A percentile compares a stretch with the other conserved stretches of the same genome.
Conservation (phyloP, 169 alveolate species). For the Perkinsus olseni region DNA sequence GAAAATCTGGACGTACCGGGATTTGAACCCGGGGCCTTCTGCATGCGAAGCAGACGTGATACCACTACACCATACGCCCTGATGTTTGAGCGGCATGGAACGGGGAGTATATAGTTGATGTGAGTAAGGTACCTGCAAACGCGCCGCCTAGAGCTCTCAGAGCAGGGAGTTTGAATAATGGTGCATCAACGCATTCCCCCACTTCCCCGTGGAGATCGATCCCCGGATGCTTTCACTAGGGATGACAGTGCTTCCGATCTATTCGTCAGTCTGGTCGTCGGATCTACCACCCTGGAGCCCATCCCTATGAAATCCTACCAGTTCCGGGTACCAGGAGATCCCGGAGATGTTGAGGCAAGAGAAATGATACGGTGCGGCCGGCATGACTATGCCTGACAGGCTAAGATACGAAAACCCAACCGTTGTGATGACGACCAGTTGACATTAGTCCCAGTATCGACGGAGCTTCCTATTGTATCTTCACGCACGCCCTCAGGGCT, state of each 20-base stretch:
- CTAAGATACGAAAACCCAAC: neutral
- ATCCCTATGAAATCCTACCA: neutral
- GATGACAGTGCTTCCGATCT: neutral
- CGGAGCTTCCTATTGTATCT: neutral
- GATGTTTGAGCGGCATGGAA: neutral
- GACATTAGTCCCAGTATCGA: neutral
- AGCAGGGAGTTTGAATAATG: no score
- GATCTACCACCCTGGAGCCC: neutral
- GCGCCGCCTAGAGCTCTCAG: no score
- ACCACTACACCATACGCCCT: slow-evolving; percentile 86
- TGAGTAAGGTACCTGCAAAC: neutral
- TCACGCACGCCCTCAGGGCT: neutral
- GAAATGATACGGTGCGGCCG: neutral
- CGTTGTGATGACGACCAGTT: neutral
- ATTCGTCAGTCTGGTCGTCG: neutral
- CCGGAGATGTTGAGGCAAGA: neutral
- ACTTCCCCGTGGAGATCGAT: no score
- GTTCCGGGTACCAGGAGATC: neutral
- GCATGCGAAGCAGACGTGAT: slow-evolving; percentile 90
- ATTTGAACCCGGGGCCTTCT: slow-evolving; percentile 87
- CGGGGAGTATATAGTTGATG: neutral
- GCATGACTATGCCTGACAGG: neutral
- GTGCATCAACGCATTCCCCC: no score
- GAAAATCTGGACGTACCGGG: slow-evolving; percentile 70
- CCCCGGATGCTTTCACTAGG: no score